Evolutionary conservation across 2,329 filamentous ascomycete genomes (phyloP).

Genomic region (Trichocomaceae sp.): DNA sequence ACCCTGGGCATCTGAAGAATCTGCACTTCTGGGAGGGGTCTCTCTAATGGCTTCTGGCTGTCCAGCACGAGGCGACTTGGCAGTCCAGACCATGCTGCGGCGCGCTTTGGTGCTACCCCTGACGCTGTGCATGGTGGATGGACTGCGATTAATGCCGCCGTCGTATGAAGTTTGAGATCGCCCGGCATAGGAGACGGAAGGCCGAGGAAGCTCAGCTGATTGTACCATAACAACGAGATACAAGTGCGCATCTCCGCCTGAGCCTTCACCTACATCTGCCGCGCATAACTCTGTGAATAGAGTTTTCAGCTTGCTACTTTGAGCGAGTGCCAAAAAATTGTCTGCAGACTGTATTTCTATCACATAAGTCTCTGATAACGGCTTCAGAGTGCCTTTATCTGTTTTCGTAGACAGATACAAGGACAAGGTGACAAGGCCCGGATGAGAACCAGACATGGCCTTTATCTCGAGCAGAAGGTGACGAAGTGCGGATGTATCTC

Average conservation of each 20-base stretch:
- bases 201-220: slow-evolving; percentile 46
- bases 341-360: slow-evolving; percentile 72
- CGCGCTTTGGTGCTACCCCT: slow-evolving; percentile 35
- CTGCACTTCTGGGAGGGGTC: slow-evolving; percentile 24
- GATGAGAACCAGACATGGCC: slow-evolving; percentile 68
- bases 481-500: slow-evolving; percentile 63
- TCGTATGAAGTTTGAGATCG: slow-evolving; percentile 31
- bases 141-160: slow-evolving; percentile 26
- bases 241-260: slow-evolving; percentile 61
- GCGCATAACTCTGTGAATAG: slow-evolving; percentile 81
- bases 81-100: slow-evolving; percentile 39
- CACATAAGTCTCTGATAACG: slow-evolving; percentile 75
- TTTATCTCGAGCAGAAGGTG: slow-evolving; percentile 83
- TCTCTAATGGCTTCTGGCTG: slow-evolving; percentile 28
- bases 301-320: slow-evolving; percentile 67
- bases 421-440: slow-evolving; percentile 68
- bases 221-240: slow-evolving; percentile 80
- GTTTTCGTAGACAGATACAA: slow-evolving; percentile 71
- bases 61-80: slow-evolving; percentile 27
- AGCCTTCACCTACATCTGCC: slow-evolving; percentile 61
- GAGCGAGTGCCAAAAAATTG: slow-evolving; percentile 58
- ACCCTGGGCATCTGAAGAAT: slow-evolving; percentile 18
- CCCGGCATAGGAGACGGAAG: slow-evolving; percentile 18
- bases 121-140: slow-evolving; percentile 23
- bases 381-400: slow-evolving; percentile 55